These are phyloP conservation scores for Cucumis melo DNA, from an alignment of 306 rosid genomes.

Conservation along the genomic window DNA sequence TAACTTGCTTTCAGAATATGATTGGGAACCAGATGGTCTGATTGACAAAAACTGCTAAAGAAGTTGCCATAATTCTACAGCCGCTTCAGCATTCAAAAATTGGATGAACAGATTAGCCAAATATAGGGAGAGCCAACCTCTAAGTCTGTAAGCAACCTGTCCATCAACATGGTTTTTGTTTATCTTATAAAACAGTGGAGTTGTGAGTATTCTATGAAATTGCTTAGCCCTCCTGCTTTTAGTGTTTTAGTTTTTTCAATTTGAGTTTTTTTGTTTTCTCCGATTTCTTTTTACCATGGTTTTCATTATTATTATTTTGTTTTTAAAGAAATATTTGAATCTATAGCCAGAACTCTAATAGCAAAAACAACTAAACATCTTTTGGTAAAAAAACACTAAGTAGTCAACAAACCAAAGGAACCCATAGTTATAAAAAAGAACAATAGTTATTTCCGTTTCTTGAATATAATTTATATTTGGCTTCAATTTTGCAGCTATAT, in stretches of 20 bases:
- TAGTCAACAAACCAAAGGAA: too few species aligned
- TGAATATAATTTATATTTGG: too few species aligned
- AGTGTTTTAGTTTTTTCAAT: background rate
- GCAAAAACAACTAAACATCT: too few species aligned
- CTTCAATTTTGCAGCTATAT: background rate
- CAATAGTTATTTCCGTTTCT: too few species aligned
- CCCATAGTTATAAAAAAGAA: too few species aligned
- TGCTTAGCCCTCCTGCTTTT: background rate
- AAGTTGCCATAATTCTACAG: background rate
- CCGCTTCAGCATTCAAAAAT: background rate
- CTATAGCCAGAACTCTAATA: too few species aligned
- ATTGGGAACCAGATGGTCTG: conserved; percentile 20
- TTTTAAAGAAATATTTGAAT: too few species aligned
- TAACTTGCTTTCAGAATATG: conserved; percentile 20
- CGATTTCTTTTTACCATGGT: too few species aligned
- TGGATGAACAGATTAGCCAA: background rate
- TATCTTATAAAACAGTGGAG: background rate
- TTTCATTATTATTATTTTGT: too few species aligned
- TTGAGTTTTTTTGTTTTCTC: too few species aligned
- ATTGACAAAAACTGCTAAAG: conserved; percentile 4
- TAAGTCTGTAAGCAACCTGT: background rate
- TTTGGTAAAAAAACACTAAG: too few species aligned
- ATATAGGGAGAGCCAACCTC: background rate
- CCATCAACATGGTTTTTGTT: background rate
- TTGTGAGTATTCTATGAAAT: background rate